Percentiles rank a stretch among this genome's conserved stretches.
These are phyloP conservation scores for Aspergillus wentii DNA, from an alignment of 495 filamentous ascomycete species.

Conservation along the genomic window DNA sequence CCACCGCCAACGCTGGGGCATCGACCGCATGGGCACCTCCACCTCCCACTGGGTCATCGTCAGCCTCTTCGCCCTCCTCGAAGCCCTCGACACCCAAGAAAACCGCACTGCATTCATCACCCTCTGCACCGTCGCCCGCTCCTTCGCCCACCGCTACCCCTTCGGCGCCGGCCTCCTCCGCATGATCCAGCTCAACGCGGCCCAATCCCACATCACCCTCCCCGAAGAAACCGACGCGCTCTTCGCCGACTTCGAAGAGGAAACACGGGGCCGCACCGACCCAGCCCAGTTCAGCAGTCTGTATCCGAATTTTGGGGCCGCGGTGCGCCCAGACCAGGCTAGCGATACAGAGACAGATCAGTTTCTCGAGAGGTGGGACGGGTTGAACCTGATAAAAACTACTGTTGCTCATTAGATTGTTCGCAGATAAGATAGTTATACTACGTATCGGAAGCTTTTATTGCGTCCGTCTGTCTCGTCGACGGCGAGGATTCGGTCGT, in stretches of 20 bases:
- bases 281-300: too few relatives aligned
- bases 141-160: constrained; percentile 22
- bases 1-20: constrained; percentile 22
- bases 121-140: constrained; percentile 18
- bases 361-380: too few relatives aligned
- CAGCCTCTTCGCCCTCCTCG: constrained; percentile 25
- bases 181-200: constrained; percentile 26
- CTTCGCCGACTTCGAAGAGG: constrained; percentile 22
- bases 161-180: constrained; percentile 29
- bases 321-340: too few relatives aligned
- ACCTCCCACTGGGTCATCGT: constrained; percentile 28
- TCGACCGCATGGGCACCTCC: constrained; percentile 22
- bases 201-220: constrained; percentile 17
- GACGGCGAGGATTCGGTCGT: constrained; percentile 7
- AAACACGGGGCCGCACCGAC: too few relatives aligned
- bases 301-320: too few relatives aligned
- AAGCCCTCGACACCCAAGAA: constrained; percentile 15
- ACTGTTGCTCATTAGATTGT: too few relatives aligned
- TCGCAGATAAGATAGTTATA: too few relatives aligned
- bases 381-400: too few relatives aligned
- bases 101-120: constrained; percentile 25
- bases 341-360: too few relatives aligned
- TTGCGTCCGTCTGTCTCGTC: constrained; percentile 16
- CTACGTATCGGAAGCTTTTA: constrained; percentile 11
- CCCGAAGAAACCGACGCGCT: constrained; percentile 25